phyloP scores from a whole-genome alignment of 352 stramenopile species.

The Globisporangium apiculatum region DNA sequence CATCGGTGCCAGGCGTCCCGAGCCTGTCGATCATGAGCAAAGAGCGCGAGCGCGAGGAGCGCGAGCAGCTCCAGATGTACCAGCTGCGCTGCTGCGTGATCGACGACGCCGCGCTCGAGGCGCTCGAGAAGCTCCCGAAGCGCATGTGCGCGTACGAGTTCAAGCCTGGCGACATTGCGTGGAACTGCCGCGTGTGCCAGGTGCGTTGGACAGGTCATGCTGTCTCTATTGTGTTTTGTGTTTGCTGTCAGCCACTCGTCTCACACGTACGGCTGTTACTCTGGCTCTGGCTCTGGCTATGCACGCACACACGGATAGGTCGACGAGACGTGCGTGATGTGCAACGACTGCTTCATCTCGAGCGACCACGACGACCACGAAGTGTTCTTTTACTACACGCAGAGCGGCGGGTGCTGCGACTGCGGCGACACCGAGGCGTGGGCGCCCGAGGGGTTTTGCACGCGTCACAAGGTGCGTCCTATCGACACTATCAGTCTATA shows the following conservation, averaged over 20 bases:
- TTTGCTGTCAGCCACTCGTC: too few species aligned
- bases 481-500: background rate
- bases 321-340: conserved; percentile 94
- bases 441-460: conserved; percentile 93
- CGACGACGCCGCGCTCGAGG: conserved; percentile 32
- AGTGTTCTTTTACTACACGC: conserved; percentile 93
- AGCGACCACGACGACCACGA: conserved; percentile 92
- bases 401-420: conserved; percentile 96
- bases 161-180: conserved; percentile 95
- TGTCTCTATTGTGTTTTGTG: too few species aligned
- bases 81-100: conserved; percentile 54
- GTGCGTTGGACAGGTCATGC: background rate
- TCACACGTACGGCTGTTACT: background rate
- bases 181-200: conserved; percentile 92
- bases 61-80: conserved; percentile 35
- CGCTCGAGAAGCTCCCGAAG: conserved; percentile 64
- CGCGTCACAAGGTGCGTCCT: conserved; percentile 76
- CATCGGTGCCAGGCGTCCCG: too few species aligned
- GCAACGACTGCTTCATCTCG: conserved; percentile 96
- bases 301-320: conserved; percentile 58
- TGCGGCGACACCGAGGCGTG: conserved; percentile 97
- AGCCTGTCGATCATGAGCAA: conserved; percentile 8
- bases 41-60: conserved; percentile 49
- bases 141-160: conserved; percentile 93
- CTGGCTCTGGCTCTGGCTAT: background rate